These are phyloP conservation scores for Eucalyptus curtisii DNA, from an alignment of 345 rosid species.

Conservation along the genomic window DNA sequence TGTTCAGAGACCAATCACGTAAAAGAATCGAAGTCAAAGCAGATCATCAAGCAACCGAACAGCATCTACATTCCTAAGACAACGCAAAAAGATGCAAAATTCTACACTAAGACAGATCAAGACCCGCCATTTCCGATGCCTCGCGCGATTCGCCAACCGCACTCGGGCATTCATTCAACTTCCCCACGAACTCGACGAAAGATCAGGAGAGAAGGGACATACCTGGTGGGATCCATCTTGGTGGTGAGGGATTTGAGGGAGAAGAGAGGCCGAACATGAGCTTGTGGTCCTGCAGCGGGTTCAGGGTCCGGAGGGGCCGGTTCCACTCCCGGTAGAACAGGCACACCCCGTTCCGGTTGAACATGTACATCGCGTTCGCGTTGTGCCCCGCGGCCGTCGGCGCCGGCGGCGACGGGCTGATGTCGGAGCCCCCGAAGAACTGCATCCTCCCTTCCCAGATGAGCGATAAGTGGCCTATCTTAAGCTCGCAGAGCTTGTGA, in stretches of 20 bases:
- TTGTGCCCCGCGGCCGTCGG: conserved; percentile 70
- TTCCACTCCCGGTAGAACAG: conserved; percentile 89
- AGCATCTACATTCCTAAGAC: neutral
- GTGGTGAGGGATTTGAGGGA: conserved; percentile 93
- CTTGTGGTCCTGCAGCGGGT: conserved; percentile 59
- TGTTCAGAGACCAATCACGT: neutral
- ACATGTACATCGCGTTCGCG: conserved; percentile 78
- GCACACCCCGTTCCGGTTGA: conserved; percentile 82
- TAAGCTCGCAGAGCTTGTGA: no score
- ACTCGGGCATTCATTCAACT: no score
- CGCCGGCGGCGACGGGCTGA: conserved; percentile 75
- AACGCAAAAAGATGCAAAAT: neutral
- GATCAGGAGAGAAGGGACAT: no score
- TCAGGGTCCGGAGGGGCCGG: conserved; percentile 79
- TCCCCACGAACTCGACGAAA: neutral
- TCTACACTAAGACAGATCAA: neutral
- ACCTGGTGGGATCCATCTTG: conserved; percentile 83
- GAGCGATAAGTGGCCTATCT: no score
- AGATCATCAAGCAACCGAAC: neutral
- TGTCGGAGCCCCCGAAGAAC: conserved; percentile 89
- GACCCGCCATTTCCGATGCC: neutral
- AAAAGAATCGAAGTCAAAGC: neutral
- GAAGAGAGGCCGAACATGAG: conserved; percentile 99
- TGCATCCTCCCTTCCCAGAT: conserved; percentile 27
- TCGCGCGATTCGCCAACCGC: neutral